These are phyloP conservation scores for Fusarium begoniae DNA, from an alignment of 2,329 filamentous ascomycete species.

Conservation along the genomic window DNA sequence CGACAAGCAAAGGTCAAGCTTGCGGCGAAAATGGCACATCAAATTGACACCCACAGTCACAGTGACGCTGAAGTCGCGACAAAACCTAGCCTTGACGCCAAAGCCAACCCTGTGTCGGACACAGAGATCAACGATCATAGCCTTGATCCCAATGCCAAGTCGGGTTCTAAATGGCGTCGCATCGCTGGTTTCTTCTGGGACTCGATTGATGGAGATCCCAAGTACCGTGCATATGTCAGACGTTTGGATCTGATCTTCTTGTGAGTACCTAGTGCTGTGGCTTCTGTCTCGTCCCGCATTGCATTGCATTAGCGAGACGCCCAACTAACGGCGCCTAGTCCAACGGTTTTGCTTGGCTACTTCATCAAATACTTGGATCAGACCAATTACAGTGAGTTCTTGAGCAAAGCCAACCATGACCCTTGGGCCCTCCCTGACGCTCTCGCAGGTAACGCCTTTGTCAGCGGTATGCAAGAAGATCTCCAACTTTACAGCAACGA, in stretches of 20 bases:
- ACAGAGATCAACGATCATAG: background rate
- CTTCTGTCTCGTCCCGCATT: background rate
- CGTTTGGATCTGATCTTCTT: background rate
- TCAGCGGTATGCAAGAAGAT: background rate
- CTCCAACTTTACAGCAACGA: background rate
- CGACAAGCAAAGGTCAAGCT: no score
- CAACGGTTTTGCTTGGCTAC: background rate
- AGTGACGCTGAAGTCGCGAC: background rate
- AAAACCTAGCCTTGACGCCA: background rate
- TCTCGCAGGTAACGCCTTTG: background rate
- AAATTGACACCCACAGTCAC: background rate
- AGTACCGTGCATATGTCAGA: background rate
- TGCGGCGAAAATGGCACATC: background rate
- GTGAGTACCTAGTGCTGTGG: background rate
- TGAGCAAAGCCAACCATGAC: no score
- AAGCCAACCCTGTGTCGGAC: background rate
- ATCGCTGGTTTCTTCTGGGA: background rate
- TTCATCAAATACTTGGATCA: background rate
- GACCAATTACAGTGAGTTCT: background rate
- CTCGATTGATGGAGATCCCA: background rate
- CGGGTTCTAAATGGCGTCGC: background rate
- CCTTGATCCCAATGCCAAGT: background rate
- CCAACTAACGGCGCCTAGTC: background rate
- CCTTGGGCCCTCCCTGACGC: background rate
- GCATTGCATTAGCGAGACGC: background rate